Evolutionary conservation across 257 asterid genomes (phyloP).

Genomic region (Buddleja alternifolia): DNA sequence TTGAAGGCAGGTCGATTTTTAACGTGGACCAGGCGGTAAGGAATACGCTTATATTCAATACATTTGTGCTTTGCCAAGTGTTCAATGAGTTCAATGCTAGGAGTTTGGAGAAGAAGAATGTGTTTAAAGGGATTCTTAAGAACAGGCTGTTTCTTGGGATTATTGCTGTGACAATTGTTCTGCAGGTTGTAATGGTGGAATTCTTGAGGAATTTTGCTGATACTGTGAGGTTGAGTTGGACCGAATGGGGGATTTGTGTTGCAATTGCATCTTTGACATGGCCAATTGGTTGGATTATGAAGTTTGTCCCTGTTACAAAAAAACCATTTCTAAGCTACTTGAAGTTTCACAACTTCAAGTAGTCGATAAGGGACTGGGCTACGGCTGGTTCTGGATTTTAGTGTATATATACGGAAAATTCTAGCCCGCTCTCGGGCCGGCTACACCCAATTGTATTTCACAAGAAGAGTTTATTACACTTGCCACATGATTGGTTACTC

Average conservation of each 20-base stretch:
- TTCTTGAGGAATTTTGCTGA: conserved; percentile 54
- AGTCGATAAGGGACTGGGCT: no score
- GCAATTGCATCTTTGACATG: conserved; percentile 49
- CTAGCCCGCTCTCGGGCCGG: no score
- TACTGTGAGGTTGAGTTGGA: conserved; percentile 48
- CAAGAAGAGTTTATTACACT: no score
- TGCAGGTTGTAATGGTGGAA: conserved; percentile 63
- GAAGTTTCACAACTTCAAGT: conserved; percentile 9
- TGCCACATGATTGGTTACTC: no score
- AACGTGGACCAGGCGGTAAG: conserved; percentile 42
- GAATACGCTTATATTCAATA: conserved; percentile 62
- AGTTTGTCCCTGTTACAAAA: conserved; percentile 46
- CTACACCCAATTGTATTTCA: no score
- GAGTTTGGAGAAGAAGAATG: conserved; percentile 53
- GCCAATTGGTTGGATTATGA: conserved; percentile 58
- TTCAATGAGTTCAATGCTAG: conserved; percentile 53
- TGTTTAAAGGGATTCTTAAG: conserved; percentile 48
- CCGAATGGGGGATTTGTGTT: conserved; percentile 54
- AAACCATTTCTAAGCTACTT: conserved; percentile 37
- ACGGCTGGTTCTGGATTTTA: no score
- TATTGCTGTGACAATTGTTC: conserved; percentile 39
- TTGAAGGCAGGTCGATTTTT: conserved; percentile 46
- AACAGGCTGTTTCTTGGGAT: conserved; percentile 56
- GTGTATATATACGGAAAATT: no score
- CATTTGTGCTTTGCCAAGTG: conserved; percentile 72